Percentiles rank a stretch among this genome's conserved stretches.
Conservation (phyloP, 1,284 basidiomycete genomes). For the Singerocomus inundabilis region DNA sequence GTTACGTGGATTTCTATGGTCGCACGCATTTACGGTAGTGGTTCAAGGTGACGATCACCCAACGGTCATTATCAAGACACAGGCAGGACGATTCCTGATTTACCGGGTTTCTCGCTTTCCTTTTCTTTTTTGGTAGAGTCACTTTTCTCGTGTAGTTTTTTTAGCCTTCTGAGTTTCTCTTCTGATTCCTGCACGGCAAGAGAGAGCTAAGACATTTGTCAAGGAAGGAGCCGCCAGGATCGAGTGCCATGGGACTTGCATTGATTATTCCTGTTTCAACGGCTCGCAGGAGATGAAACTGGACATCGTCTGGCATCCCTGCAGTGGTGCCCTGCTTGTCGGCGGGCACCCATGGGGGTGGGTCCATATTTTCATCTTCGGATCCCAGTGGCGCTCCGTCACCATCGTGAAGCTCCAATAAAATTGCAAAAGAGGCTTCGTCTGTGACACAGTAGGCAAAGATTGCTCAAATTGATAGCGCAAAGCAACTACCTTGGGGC, state of each 20-base stretch:
- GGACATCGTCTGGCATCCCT: slow-evolving; percentile 56
- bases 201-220: slow-evolving; percentile 49
- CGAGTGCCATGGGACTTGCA: slow-evolving; percentile 42
- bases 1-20: slow-evolving; percentile 5
- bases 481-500: slow-evolving; percentile 39
- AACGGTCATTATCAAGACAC: background rate
- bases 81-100: background rate
- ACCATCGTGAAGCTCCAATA: slow-evolving; percentile 79
- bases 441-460: slow-evolving; percentile 38
- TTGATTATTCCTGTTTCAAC: slow-evolving; percentile 87
- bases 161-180: slow-evolving; percentile 49
- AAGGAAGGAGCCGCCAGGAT: background rate
- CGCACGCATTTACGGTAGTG: slow-evolving; percentile 7
- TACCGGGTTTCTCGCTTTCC: slow-evolving; percentile 30
- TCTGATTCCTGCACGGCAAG: slow-evolving; percentile 78
- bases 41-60: slow-evolving; percentile 3
- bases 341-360: slow-evolving; percentile 76
- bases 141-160: slow-evolving; percentile 13
- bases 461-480: background rate
- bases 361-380: slow-evolving; percentile 50
- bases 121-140: slow-evolving; percentile 27
- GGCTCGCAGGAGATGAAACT: slow-evolving; percentile 68
- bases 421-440: slow-evolving; percentile 78
- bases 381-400: slow-evolving; percentile 53
- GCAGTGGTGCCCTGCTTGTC: slow-evolving; percentile 61